Percentiles rank a stretch among this genome's conserved stretches.
Conservation (phyloP, 352 stramenopile genomes). For the Phytopythium aichiense region DNA sequence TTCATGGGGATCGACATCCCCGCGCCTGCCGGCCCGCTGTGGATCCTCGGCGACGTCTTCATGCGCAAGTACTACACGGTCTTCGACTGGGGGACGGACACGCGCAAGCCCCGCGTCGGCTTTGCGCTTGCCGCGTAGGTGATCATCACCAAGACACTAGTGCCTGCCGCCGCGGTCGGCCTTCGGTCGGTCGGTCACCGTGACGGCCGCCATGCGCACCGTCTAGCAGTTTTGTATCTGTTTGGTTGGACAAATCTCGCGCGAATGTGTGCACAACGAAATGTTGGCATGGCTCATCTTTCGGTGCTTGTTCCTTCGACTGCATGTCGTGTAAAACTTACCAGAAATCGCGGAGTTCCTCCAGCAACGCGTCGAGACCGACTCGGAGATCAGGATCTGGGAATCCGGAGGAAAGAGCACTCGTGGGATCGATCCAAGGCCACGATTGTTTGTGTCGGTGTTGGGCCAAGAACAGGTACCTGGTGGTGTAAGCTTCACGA, state of each 20-base stretch:
- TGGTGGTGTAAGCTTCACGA: too few relatives aligned
- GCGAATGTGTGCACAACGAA: background rate
- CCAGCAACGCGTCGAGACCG: too few relatives aligned
- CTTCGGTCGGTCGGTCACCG: background rate
- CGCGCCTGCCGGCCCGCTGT: conserved; percentile 57
- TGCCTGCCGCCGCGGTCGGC: background rate
- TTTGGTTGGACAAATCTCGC: background rate
- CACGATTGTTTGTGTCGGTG: too few relatives aligned
- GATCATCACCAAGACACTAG: background rate
- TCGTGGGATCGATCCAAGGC: too few relatives aligned
- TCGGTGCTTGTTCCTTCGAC: background rate
- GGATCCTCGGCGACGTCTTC: conserved; percentile 94
- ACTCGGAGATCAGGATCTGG: too few relatives aligned
- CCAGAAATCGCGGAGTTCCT: too few relatives aligned
- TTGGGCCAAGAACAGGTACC: too few relatives aligned
- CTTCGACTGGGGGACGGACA: conserved; percentile 87
- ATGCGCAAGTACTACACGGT: conserved; percentile 95
- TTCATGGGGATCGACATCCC: conserved; percentile 96
- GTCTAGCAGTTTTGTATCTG: conserved; percentile 2
- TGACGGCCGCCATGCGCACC: background rate
- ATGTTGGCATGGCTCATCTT: background rate
- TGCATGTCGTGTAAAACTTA: background rate
- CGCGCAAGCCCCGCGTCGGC: conserved; percentile 76
- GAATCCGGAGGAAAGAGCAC: too few relatives aligned
- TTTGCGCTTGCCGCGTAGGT: conserved; percentile 75